phyloP scores from a whole-genome alignment of 2,329 filamentous ascomycete genomes.

The Chaetomiaceae sp. region DNA sequence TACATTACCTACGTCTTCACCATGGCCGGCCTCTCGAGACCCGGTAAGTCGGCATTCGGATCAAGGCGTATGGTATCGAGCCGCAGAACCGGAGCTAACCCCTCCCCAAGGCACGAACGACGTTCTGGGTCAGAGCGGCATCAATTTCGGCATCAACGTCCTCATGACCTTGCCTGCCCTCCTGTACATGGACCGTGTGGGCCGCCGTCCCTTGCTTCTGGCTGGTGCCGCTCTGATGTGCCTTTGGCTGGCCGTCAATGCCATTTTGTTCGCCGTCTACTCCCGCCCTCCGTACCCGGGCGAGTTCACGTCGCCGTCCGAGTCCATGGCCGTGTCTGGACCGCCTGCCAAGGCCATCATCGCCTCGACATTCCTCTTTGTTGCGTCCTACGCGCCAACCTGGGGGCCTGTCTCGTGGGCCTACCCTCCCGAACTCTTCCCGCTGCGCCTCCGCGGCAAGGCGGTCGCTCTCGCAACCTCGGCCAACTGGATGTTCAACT shows the following conservation, averaged over 20 bases:
- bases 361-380: conserved; percentile 62
- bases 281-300: conserved; percentile 32
- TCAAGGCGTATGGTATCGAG: not conserved
- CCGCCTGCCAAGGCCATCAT: conserved; percentile 54
- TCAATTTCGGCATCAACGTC: conserved; percentile 77
- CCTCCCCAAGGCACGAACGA: conserved; percentile 36
- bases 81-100: not conserved
- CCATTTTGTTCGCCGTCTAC: conserved; percentile 42
- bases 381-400: conserved; percentile 47
- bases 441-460: conserved; percentile 38
- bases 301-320: conserved; percentile 38
- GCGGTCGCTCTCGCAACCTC: conserved; percentile 34
- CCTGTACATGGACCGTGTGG: conserved; percentile 70
- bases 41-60: not conserved
- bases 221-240: conserved; percentile 62
- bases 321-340: conserved; percentile 47
- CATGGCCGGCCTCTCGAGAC: conserved; percentile 60
- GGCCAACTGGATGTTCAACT: conserved; percentile 40
- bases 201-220: conserved; percentile 65
- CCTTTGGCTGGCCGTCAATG: conserved; percentile 44
- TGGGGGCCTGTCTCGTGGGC: conserved; percentile 44
- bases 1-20: conserved; percentile 67
- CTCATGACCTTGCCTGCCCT: conserved; percentile 72
- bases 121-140: conserved; percentile 61
- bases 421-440: conserved; percentile 46